Base-by-base conservation (phyloP, 2,329 filamentous ascomycete genomes). In the Fusarium torreyae region DNA sequence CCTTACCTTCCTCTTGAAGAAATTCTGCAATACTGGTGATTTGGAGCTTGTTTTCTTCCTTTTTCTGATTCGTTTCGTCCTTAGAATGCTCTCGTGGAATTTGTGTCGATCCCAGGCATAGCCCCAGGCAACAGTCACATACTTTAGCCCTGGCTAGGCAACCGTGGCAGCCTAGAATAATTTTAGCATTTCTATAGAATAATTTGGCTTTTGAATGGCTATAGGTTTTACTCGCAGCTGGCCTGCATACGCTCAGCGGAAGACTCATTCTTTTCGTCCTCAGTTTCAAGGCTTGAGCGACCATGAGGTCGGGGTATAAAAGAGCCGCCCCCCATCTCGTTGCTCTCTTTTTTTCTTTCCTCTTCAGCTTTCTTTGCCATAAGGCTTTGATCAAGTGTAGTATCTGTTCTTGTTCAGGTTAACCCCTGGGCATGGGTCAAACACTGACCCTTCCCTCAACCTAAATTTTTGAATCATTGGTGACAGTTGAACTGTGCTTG, bases 331-430 rank as follows among this genome's bases (percentile, higher is more conserved):
- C 28, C 38, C 18, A 34, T 11, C 7, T 15, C 28, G n/a, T 52
- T 8, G 20, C 22, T 56, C 10, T 28, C 20, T 54, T 20, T 57
- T 56, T 53, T 55, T 33, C 58, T 59, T 63, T 59, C 39, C 60
- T 60, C 69, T 51, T 42, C 26, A 74, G 55, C 65, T 70, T 57
- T 66, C 56, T 73, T 67, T 63, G 69, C 72, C 70, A 53, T 57
- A 34, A 40, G 65, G 69, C 74, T 75, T 45, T 33, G 65, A 73
- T 74, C 59, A 67, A 72, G 46, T 74, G 74, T 74, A 75, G 74
- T 72, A 75, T 70, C 69, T 74, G 73, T 75, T 75, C 70, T 72
- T 74, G 69, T 69, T 55, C 48, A 65, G 73, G 68, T 68, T 70
- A 68, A 74, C 34, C 38, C 68, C 73, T 71, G 53, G 36, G 58